Conservation (phyloP, 2,329 filamentous ascomycete genomes). For the Ophiostoma montium region DNA sequence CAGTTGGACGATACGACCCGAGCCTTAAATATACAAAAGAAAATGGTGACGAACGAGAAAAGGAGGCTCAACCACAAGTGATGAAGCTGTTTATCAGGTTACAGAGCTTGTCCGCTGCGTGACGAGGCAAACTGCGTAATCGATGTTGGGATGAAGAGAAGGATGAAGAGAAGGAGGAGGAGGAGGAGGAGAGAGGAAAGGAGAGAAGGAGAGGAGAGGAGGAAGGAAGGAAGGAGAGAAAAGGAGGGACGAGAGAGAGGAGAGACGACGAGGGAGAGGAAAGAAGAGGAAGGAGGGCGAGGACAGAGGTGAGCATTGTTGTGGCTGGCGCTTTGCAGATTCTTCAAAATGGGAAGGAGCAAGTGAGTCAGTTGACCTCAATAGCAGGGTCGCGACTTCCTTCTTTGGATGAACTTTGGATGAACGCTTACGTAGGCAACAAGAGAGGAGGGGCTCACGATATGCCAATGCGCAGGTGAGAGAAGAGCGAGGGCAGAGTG, state of each 20-base stretch:
- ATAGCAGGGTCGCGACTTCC: not conserved
- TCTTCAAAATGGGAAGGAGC: slow-evolving; percentile 2
- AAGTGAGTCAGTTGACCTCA: not conserved
- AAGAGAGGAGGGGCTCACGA: not conserved
- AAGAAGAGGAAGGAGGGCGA: no score
- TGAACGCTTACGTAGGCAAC: slow-evolving; percentile 1
- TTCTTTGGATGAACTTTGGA: not conserved
- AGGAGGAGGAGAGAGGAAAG: not conserved
- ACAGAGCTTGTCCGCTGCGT: no score
- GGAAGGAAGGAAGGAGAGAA: not conserved
- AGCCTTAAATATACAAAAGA: no score
- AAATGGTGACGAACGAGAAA: not conserved
- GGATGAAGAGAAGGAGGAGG: not conserved
- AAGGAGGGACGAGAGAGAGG: not conserved
- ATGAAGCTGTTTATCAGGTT: no score
- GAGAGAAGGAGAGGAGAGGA: not conserved
- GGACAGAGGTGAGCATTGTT: no score
- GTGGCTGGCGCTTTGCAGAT: not conserved
- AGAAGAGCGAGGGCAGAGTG: no score
- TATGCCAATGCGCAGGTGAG: no score
- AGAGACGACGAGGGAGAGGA: no score
- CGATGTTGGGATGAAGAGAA: not conserved
- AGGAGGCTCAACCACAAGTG: not conserved
- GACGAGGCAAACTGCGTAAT: not conserved
- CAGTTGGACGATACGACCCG: no score